Percentiles rank a stretch among this genome's conserved stretches.
Conservation (phyloP, 148 eudicot species). For the Beta vulgaris region DNA sequence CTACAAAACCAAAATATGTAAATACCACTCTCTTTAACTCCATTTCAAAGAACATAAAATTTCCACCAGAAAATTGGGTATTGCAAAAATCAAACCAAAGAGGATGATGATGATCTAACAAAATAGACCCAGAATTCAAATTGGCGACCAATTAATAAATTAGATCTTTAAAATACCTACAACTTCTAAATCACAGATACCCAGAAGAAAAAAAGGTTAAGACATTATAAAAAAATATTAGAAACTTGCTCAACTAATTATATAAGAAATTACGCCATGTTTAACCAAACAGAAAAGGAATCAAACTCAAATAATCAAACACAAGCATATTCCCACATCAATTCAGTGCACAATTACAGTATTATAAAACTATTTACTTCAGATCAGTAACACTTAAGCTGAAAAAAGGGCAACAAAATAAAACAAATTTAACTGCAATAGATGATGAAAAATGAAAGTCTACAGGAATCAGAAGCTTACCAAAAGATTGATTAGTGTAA, state of each 20-base stretch:
- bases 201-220: neutral
- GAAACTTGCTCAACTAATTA: neutral
- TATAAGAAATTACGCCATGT: neutral
- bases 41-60: neutral
- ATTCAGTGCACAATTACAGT: neutral
- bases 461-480: conserved; percentile 3
- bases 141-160: neutral
- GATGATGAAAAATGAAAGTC: neutral
- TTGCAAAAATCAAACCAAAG: neutral
- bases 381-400: conserved; percentile 29
- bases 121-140: conserved; percentile 1
- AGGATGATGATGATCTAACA: neutral
- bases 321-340: neutral
- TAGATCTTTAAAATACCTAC: neutral
- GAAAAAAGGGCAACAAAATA: neutral
- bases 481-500: neutral
- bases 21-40: neutral
- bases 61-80: neutral
- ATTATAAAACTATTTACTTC: neutral
- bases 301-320: neutral
- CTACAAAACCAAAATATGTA: neutral
- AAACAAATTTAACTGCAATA: conserved; percentile 3
- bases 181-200: neutral
- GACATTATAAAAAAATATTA: neutral
- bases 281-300: conserved; percentile 11